Conservation (phyloP, 2,329 filamentous ascomycete species). For the Ceratocystis cubensis region DNA sequence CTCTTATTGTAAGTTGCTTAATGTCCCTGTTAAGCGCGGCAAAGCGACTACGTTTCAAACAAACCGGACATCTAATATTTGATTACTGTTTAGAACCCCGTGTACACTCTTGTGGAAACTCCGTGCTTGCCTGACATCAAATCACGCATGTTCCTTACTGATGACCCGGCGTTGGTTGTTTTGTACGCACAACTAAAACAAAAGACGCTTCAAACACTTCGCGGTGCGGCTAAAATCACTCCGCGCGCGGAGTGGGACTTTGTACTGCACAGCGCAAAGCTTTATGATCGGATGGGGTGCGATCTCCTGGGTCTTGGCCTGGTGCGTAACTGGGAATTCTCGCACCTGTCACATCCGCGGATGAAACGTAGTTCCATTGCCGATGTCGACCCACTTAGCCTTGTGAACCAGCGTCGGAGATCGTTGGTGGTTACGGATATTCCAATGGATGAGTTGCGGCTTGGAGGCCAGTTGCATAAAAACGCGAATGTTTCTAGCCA, state of each 20-base stretch:
- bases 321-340: slow-evolving; percentile 72
- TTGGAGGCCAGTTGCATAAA: slow-evolving; percentile 26
- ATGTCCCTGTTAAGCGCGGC: too few species aligned
- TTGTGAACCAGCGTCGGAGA: slow-evolving; percentile 53
- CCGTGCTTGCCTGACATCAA: slow-evolving; percentile 56
- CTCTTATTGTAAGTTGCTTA: slow-evolving; percentile 55
- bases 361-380: slow-evolving; percentile 32
- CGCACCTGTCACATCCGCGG: slow-evolving; percentile 35
- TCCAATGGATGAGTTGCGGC: slow-evolving; percentile 34
- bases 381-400: slow-evolving; percentile 48
- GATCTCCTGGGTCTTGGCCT: slow-evolving; percentile 79
- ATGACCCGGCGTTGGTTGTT: slow-evolving; percentile 79
- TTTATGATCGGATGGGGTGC: slow-evolving; percentile 87
- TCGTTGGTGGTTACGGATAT: slow-evolving; percentile 71
- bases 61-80: not conserved
- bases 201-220: slow-evolving; percentile 68
- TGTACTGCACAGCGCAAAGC: slow-evolving; percentile 67
- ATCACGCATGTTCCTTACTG: slow-evolving; percentile 69
- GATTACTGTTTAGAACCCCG: slow-evolving; percentile 47
- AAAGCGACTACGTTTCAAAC: too few species aligned
- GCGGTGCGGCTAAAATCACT: slow-evolving; percentile 70
- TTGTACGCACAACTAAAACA: slow-evolving; percentile 77
- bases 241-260: slow-evolving; percentile 78
- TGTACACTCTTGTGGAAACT: slow-evolving; percentile 59
- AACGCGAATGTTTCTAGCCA: slow-evolving; percentile 23